Evolutionary conservation across 2,329 filamentous ascomycete species (phyloP), one percentile per base, ranked within the genome.

Genomic region (Aspergillus ustus): DNA sequence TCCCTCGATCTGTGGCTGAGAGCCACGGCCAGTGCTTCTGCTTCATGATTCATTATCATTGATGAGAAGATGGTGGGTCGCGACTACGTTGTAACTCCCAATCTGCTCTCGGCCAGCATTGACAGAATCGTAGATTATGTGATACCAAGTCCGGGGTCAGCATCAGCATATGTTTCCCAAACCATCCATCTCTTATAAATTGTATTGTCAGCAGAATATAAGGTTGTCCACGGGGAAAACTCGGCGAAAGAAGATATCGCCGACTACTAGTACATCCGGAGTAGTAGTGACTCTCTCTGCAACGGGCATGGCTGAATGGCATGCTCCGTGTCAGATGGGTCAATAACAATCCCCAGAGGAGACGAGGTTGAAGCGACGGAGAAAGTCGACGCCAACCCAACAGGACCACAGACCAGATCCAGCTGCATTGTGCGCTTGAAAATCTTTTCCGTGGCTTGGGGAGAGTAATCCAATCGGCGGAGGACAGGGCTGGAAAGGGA

Each of bases 1-100:
- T 55, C 40, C 9, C 11, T 20, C 13, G 53, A 56, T 57, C 54
- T 49, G 54, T 57, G 54, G 54, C 54, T 57, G 54, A 50, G 45
- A 40, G n/a, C 37, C 34, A 40, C 34, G 34, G 34, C 34, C 44
- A 31, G 29, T 29, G 52, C 52, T 45, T 44, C 34, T 22, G 28
- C 20, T 7, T 29, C 15, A 19, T 53, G 34, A 34, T 22, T 20
- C 7, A 43, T 19, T 11, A 20, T 9, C 28, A 15, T 22, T 43
- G 37, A 53, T 25, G 51, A n/a, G 34, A 28, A n/a, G 34, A 28
- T n/a, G 11, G 22, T 37, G 20, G 50, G 50, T 31, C 29, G 34
- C 51, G 51, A 53, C 28, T 44, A 25, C 25, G 25, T 25, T 25
- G 25, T 25, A 53, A 44, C 51, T 53, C 51, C 51, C 37, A 53